These are phyloP conservation scores for Delphinella strobiligena DNA, from an alignment of 2,329 filamentous ascomycete species.

Conservation along the genomic window DNA sequence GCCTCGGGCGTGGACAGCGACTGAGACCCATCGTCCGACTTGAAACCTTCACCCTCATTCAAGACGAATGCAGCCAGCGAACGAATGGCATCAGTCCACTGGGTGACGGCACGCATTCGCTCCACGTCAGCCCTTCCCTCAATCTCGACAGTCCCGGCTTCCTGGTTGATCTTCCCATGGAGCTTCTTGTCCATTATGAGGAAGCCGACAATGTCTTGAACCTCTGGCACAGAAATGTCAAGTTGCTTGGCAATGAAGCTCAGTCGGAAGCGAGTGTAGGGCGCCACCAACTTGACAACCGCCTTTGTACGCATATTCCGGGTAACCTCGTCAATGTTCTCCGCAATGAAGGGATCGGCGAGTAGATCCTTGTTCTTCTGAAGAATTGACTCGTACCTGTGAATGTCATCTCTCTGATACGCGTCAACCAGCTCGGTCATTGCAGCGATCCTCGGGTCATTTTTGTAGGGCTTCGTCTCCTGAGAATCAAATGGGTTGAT, in stretches of 20 bases:
- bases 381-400: conserved; percentile 78
- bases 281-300: conserved; percentile 81
- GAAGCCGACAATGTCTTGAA: conserved; percentile 91
- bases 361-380: conserved; percentile 81
- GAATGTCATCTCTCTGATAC: conserved; percentile 90
- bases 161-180: conserved; percentile 78
- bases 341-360: conserved; percentile 87
- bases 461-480: conserved; percentile 96
- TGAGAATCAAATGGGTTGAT: conserved; percentile 99
- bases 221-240: conserved; percentile 72
- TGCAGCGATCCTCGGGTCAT: conserved; percentile 83
- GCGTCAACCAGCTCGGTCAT: conserved; percentile 97
- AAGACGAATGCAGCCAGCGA: conserved; percentile 61
- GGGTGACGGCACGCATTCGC: conserved; percentile 59
- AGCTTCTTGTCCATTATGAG: conserved; percentile 86
- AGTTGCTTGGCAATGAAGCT: conserved; percentile 80
- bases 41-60: conserved; percentile 64
- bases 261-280: conserved; percentile 85
- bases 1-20: conserved; percentile 7
- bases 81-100: conserved; percentile 59
- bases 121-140: conserved; percentile 61
- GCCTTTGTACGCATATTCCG: conserved; percentile 97
- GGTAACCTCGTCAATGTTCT: conserved; percentile 98
- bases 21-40: conserved; percentile 27
- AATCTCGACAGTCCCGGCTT: conserved; percentile 72